A percentile compares a stretch with the other conserved stretches of the same genome.
phyloP scores from a whole-genome alignment of 768 basidiomycete species.

The Mycena sanguinolenta region DNA sequence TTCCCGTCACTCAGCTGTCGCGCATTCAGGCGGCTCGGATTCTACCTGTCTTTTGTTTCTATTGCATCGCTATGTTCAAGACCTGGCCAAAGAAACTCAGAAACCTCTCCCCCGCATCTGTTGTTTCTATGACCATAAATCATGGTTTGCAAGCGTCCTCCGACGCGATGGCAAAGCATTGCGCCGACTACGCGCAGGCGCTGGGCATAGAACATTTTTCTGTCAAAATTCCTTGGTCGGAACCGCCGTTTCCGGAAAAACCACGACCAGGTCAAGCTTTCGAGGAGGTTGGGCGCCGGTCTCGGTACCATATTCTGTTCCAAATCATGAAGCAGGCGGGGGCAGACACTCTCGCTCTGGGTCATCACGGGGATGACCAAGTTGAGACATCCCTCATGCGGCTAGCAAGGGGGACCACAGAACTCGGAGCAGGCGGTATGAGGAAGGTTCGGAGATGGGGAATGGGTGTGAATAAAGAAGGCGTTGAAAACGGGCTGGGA shows the following conservation, averaged over 20 bases:
- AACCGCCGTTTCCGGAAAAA: conserved; percentile 60
- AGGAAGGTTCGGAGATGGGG: conserved; percentile 77
- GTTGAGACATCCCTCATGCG: conserved; percentile 86
- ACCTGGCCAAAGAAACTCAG: conserved; percentile 23
- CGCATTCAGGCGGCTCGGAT: conserved; percentile 87
- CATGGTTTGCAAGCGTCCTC: conserved; percentile 79
- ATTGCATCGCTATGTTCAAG: conserved; percentile 60
- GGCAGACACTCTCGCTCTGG: conserved; percentile 67
- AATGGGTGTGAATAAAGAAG: conserved; percentile 67
- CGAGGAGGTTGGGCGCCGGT: conserved; percentile 70
- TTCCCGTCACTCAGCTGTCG: conserved; percentile 65
- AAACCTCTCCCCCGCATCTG: conserved; percentile 37
- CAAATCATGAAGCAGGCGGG: conserved; percentile 55
- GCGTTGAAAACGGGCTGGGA: conserved; percentile 46
- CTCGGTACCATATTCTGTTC: conserved; percentile 69
- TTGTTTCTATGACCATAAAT: conserved; percentile 75
- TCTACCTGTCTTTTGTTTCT: conserved; percentile 85
- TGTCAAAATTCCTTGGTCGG: conserved; percentile 69
- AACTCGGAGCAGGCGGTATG: conserved; percentile 78
- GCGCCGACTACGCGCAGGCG: conserved; percentile 55
- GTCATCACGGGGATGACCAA: conserved; percentile 88
- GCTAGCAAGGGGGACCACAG: conserved; percentile 67
- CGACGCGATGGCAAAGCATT: conserved; percentile 64
- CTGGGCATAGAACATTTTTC: conserved; percentile 64
- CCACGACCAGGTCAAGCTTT: conserved; percentile 58